Conservation (phyloP, 129 eudicot genomes). For the Erigeron canadensis region DNA sequence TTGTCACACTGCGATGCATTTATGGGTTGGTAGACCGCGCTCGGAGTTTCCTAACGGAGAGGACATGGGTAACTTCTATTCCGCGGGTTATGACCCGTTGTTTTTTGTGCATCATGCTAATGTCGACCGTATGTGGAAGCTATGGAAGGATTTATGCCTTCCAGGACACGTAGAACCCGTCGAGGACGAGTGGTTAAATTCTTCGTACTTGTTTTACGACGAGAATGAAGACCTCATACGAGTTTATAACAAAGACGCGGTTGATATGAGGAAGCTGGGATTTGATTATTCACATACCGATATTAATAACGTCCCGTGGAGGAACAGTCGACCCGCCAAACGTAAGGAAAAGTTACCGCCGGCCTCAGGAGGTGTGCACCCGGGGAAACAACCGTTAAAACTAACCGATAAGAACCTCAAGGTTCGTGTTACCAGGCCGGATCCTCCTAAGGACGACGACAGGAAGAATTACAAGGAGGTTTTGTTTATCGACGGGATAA, state of each 20-base stretch:
- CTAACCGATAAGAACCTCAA: too few species aligned
- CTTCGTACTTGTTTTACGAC: conserved; percentile 47
- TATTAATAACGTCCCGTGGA: conserved; percentile 32
- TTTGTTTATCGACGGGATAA: too few species aligned
- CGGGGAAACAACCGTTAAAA: too few species aligned
- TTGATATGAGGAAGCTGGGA: background rate
- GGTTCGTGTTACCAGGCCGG: too few species aligned
- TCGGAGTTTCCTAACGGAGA: conserved; percentile 24
- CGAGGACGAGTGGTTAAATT: conserved; percentile 42
- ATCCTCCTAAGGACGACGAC: too few species aligned
- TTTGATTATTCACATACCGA: background rate
- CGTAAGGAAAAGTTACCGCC: background rate
- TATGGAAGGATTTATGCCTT: conserved; percentile 9
- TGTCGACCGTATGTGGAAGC: conserved; percentile 28
- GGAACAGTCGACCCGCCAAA: conserved; percentile 23
- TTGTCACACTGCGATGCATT: conserved; percentile 28
- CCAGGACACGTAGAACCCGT: conserved; percentile 25
- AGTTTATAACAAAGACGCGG: conserved; percentile 16
- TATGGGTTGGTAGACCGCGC: conserved; percentile 32
- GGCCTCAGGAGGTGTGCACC: too few species aligned
- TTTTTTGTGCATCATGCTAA: conserved; percentile 47
- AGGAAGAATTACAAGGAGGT: too few species aligned
- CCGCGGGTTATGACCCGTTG: conserved; percentile 43
- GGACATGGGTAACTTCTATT: conserved; percentile 58
- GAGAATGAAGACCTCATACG: conserved; percentile 35